Evolutionary conservation across 129 eudicot species (phyloP).

Genomic region (Daucus carota): DNA sequence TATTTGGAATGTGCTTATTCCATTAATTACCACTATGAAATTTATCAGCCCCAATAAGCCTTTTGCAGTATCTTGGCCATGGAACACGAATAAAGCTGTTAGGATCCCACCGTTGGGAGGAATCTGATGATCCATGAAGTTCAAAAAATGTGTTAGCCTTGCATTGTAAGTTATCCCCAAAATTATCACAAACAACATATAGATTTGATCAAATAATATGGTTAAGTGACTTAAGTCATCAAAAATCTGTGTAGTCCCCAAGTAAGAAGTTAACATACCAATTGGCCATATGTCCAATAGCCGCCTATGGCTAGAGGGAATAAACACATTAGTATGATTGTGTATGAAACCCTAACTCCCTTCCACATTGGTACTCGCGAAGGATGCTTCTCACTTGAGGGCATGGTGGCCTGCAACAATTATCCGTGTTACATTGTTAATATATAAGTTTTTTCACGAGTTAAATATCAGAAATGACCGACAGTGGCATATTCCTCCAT

Average conservation of each 20-base stretch:
- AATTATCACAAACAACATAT: background rate
- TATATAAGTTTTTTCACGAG: background rate
- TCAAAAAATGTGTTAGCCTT: background rate
- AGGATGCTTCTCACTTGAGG: slow-evolving; percentile 48
- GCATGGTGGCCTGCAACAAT: slow-evolving; percentile 34
- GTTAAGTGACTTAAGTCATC: too few relatives aligned
- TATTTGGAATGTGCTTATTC: slow-evolving; percentile 41
- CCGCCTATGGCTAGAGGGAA: slow-evolving; percentile 49
- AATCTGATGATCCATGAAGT: slow-evolving; percentile 19
- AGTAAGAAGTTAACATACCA: slow-evolving; percentile 17
- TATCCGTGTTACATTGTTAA: background rate
- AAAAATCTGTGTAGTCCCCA: too few relatives aligned
- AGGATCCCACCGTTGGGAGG: slow-evolving; percentile 43
- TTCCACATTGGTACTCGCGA: slow-evolving; percentile 55
- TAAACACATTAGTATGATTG: slow-evolving; percentile 34
- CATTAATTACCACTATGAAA: slow-evolving; percentile 32
- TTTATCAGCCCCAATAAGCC: slow-evolving; percentile 25
- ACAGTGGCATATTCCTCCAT: background rate
- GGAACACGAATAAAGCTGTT: slow-evolving; percentile 29
- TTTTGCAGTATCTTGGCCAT: slow-evolving; percentile 27
- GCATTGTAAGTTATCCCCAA: background rate
- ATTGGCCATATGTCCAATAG: slow-evolving; percentile 45
- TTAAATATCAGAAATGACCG: background rate
- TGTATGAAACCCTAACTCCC: slow-evolving; percentile 34
- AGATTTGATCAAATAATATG: background rate